Conservation (phyloP, 1,284 basidiomycete species). For the Leccinum pseudoinsigne region DNA sequence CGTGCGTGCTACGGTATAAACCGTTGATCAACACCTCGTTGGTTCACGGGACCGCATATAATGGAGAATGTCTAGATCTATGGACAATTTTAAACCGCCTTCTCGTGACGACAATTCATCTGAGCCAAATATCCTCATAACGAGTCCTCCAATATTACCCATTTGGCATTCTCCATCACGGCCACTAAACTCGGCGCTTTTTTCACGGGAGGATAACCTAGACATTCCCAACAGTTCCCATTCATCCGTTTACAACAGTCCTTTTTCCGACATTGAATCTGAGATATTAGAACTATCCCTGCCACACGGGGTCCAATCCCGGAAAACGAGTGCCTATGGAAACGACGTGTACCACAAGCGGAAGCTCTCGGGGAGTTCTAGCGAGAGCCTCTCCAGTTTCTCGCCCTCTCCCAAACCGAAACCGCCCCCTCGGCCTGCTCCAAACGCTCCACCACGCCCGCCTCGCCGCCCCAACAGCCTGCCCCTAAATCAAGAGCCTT, state of each 20-base stretch:
- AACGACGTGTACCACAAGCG: slow-evolving; percentile 11
- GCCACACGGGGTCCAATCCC: slow-evolving; percentile 7
- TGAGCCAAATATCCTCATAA: slow-evolving; percentile 29
- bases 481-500: background rate
- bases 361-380: slow-evolving; percentile 23
- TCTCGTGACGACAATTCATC: slow-evolving; percentile 17
- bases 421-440: slow-evolving; percentile 23
- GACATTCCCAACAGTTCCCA: slow-evolving; percentile 25
- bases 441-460: slow-evolving; percentile 21
- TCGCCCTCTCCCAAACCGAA: slow-evolving; percentile 20
- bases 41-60: background rate
- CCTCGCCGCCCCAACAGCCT: slow-evolving; percentile 17
- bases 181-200: slow-evolving; percentile 20
- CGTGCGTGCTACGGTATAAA: slow-evolving; percentile 87
- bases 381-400: slow-evolving; percentile 18
- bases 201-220: slow-evolving; percentile 23
- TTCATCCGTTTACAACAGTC: slow-evolving; percentile 25
- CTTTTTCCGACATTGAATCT: slow-evolving; percentile 34
- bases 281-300: slow-evolving; percentile 26
- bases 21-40: slow-evolving; percentile 44
- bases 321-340: background rate
- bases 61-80: slow-evolving; percentile 8
- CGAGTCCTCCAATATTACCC: slow-evolving; percentile 26
- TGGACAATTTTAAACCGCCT: slow-evolving; percentile 9
- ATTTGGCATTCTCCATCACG: slow-evolving; percentile 17